Base-by-base conservation (phyloP, 2,329 filamentous ascomycete genomes). In the Pseudogymnoascus sp. region DNA sequence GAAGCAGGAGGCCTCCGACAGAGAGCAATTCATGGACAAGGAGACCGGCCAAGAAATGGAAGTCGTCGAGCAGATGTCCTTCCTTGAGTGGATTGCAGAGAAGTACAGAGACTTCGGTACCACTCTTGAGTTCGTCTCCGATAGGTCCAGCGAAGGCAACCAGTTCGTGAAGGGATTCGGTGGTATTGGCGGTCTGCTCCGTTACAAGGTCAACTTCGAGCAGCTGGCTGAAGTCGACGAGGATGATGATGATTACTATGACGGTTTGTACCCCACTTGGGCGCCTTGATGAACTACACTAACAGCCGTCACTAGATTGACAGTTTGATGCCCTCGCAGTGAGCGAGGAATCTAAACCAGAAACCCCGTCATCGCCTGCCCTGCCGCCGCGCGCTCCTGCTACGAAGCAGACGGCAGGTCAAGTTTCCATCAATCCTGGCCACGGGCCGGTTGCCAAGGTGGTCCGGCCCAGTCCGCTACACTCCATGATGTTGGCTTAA, bases 161-260 rank as follows among this genome's bases (percentile, higher is more conserved):
- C 94, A 99, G 81, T 99, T 99, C 78, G 94, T 99, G 72, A 97
- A 97, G 81, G 94, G 94, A 66, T 99, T 99, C 73, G 94, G 94
- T 87, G 94, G 94, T 73, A 96, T 99, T 70, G 94, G 94, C 68
- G 93, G 93, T 67, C 88, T 99, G 72, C 86, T 99, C 74, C 92
- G 94, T 70, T 99, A 99, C 86, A 97, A 97, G 82, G 91, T 99
- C 82, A 99, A 99, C 82, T 99, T 99, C 79, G 95, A 99, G 79
- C 95, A 99, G 78, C 84, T 99, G 77, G 89, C 88, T 76, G 94
- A 97, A 75, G 83, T 89, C 72, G 86, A 89, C 72, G 92, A 96
- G 75, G 89, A 94, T 74, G 89, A 92, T 77, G 93, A 97, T 75
- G 93, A 93, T 78, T 97, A 96, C 81, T 91, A 93, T 79, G 87